Evolutionary conservation across 345 rosid genomes (phyloP).

Genomic region (Pseudoturritis turrita): DNA sequence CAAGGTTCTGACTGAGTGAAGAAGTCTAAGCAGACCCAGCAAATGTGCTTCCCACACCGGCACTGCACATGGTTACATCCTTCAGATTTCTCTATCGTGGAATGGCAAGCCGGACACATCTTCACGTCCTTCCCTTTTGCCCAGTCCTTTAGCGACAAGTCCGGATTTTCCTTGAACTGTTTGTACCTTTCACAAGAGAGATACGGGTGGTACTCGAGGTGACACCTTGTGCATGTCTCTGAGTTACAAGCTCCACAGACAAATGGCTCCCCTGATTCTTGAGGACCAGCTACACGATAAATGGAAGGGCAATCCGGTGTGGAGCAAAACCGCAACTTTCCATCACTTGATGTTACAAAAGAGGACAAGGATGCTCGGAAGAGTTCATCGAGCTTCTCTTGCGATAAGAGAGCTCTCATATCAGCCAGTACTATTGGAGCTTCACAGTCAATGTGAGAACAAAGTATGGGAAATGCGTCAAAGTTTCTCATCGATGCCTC

Average conservation of each 20-base stretch:
- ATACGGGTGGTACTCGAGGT: slow-evolving; percentile 68
- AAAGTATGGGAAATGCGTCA: slow-evolving; percentile 64
- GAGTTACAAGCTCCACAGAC: slow-evolving; percentile 69
- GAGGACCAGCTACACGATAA: slow-evolving; percentile 49
- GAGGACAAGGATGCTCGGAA: slow-evolving; percentile 67
- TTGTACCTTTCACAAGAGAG: slow-evolving; percentile 66
- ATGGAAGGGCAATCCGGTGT: slow-evolving; percentile 86
- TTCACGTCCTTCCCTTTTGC: slow-evolving; percentile 68
- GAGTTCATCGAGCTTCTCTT: slow-evolving; percentile 74
- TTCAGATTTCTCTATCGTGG: slow-evolving; percentile 69
- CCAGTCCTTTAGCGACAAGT: slow-evolving; percentile 74
- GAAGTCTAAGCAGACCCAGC: slow-evolving; percentile 70
- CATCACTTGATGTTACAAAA: slow-evolving; percentile 60
- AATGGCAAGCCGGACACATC: slow-evolving; percentile 65
- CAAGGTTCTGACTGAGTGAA: slow-evolving; percentile 51
- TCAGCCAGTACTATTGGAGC: slow-evolving; percentile 53
- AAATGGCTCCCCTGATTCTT: slow-evolving; percentile 41
- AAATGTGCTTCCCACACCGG: slow-evolving; percentile 72
- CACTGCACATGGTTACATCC: slow-evolving; percentile 88
- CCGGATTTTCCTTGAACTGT: slow-evolving; percentile 77
- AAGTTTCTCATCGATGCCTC: slow-evolving; percentile 62
- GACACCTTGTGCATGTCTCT: slow-evolving; percentile 72
- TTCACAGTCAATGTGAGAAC: slow-evolving; percentile 48
- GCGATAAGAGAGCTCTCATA: slow-evolving; percentile 51
- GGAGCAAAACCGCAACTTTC: slow-evolving; percentile 68